These are phyloP conservation scores for Cystobasidiaceae sp. DNA, from an alignment of 1,284 basidiomycete genomes.

Conservation along the genomic window DNA sequence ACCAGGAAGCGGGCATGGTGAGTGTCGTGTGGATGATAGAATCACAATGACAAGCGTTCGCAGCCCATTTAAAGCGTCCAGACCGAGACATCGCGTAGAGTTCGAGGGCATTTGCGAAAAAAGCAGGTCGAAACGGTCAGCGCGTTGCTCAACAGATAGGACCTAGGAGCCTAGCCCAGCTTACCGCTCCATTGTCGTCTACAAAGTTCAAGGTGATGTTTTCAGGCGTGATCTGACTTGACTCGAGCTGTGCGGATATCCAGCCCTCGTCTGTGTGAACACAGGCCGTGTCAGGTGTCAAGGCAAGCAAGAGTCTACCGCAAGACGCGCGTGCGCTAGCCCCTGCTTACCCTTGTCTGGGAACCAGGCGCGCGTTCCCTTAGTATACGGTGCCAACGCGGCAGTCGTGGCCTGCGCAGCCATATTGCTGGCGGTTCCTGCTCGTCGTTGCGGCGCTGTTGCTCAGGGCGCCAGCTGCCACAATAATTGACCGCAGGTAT, in stretches of 20 bases:
- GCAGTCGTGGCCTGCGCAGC: slow-evolving; percentile 11
- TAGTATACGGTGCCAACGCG: slow-evolving; percentile 15
- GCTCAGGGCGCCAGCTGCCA: neutral
- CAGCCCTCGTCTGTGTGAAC: slow-evolving; percentile 19
- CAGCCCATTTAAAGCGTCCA: neutral
- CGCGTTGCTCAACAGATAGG: neutral
- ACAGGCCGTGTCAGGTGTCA: neutral
- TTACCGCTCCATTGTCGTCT: slow-evolving; percentile 21
- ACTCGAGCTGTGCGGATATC: slow-evolving; percentile 25
- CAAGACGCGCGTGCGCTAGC: neutral
- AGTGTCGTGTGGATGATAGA: no score
- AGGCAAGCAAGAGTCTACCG: neutral
- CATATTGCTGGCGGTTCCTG: neutral
- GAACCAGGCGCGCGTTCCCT: slow-evolving; percentile 27
- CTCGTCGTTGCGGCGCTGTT: neutral
- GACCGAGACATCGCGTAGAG: neutral
- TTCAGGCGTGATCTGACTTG: slow-evolving; percentile 9
- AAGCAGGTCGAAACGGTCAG: neutral
- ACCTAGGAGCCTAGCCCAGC: neutral
- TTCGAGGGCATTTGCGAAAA: neutral
- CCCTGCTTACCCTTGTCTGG: slow-evolving; percentile 13
- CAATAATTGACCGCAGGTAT: no score
- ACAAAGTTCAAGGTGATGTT: slow-evolving; percentile 26
- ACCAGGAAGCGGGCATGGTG: no score
- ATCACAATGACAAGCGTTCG: neutral